phyloP scores from a whole-genome alignment of 208 protist species.

The Strigomonas culicis region DNA sequence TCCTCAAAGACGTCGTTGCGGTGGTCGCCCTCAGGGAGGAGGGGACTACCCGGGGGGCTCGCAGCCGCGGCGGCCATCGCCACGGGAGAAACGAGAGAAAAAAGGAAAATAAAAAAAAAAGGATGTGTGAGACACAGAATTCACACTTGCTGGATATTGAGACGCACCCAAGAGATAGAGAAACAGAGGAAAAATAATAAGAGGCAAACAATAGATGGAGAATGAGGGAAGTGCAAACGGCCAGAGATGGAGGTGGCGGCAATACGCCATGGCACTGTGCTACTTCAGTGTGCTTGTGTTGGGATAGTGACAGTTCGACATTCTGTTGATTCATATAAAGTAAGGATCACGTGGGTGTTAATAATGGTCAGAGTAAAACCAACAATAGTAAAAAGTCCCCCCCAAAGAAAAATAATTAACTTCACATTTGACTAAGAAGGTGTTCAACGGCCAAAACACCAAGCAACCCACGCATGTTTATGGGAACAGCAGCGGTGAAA shows the following conservation, averaged over 20 bases:
- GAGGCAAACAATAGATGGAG: no score
- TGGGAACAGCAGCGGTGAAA: no score
- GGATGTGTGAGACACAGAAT: background rate
- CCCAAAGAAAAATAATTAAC: no score
- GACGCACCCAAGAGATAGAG: no score
- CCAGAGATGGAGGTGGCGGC: no score
- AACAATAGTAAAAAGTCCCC: background rate
- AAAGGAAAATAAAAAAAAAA: background rate
- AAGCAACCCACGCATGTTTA: no score
- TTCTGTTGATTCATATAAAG: background rate
- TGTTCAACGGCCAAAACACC: no score
- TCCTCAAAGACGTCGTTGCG: slow-evolving; percentile 59
- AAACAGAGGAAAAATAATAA: no score
- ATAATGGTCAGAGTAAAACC: background rate
- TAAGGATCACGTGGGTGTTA: background rate
- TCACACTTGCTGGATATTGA: no score
- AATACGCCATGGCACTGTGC: no score
- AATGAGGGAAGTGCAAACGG: background rate
- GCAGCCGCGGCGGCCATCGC: background rate
- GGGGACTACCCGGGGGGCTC: background rate
- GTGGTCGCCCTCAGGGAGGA: background rate
- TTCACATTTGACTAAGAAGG: no score
- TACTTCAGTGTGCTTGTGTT: no score
- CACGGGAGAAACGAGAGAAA: background rate
- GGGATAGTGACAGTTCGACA: background rate